Evolutionary conservation across 805 yeast genomes (phyloP), one percentile per base, ranked within the genome.

Genomic region (Candida coleopterorum): DNA sequence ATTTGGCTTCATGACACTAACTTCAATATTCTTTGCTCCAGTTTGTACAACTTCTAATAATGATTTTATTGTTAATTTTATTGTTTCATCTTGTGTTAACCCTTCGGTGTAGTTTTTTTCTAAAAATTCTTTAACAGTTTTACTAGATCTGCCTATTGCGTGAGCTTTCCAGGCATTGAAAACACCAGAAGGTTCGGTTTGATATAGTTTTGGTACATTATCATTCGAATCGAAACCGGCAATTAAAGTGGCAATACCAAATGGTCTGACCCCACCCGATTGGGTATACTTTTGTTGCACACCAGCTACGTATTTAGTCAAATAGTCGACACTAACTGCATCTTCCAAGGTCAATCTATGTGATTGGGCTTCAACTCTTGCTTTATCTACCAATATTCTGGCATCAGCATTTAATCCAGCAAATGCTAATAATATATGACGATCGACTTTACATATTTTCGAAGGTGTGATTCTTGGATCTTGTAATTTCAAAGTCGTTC

Each of bases 361-460:
- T 11, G 95, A 84, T 62, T 93, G 98, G 3, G 97, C 97, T 60
- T 93, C 97, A 18, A 90, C 82, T 54, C 97, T 77, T 9, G 98
- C 97, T 64, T 83, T 85, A 62, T 93, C 97, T 39, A 93, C 86
- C 48, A 93, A 74, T 39, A 93, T 80, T 58, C 98, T 77, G 12
- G 97, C 96, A 61, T 93, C 98, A n/a, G 98, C 98, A 61, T 89
- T 90, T 58, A 93, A 74, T 3, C 98, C 98, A 29, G 98, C 96
- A 69, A 93, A 93, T 34, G 96, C 94, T 52, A 93, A 72, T 47
- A 88, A 81, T 16, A 86, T 83, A 60, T 90, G 97, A 49, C 82
- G 78, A 61, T 93, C 98, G 36, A 93, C 74, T 55, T 83, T 81
- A 55, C 94, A 86, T 50, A 93, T 87, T 65, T 93, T 93, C 41